Conservation (phyloP, 1,284 basidiomycete species). For the Paramarasmius palmivorus region DNA sequence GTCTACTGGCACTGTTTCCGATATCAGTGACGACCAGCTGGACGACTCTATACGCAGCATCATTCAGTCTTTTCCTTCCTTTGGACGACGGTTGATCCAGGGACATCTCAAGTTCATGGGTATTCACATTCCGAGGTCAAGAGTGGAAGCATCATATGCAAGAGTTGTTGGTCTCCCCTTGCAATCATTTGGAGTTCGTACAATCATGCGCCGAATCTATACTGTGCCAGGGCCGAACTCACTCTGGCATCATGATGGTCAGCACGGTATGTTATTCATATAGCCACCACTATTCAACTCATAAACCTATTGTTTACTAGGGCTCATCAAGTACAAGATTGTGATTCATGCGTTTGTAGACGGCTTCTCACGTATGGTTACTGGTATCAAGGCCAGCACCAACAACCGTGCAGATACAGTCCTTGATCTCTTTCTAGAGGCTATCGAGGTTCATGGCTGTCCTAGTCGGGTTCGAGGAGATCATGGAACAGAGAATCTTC, state of each 20-base stretch:
- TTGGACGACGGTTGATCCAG: background rate
- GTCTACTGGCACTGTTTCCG: background rate
- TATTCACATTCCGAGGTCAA: background rate
- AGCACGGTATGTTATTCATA: slow-evolving; percentile 32
- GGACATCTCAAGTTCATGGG: background rate
- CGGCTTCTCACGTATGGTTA: slow-evolving; percentile 26
- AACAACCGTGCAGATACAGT: slow-evolving; percentile 32
- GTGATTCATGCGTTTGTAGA: slow-evolving; percentile 34
- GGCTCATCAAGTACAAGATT: slow-evolving; percentile 32
- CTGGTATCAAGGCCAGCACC: slow-evolving; percentile 22
- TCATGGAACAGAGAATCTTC: slow-evolving; percentile 32
- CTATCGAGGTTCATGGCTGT: slow-evolving; percentile 20
- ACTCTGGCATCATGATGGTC: slow-evolving; percentile 27
- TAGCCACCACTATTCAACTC: too few species aligned
- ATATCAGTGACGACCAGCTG: background rate
- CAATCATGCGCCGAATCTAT: background rate
- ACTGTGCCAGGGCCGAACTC: background rate
- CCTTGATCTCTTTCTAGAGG: slow-evolving; percentile 25
- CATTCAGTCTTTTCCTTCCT: background rate
- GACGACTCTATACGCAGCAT: background rate
- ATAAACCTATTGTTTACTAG: slow-evolving; percentile 20
- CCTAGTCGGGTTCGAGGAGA: slow-evolving; percentile 29
- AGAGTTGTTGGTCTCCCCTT: background rate
- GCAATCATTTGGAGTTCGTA: background rate
- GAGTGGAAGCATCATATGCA: background rate